Conservation (phyloP, 169 alveolate species). For the Plasmodium coatneyi region DNA sequence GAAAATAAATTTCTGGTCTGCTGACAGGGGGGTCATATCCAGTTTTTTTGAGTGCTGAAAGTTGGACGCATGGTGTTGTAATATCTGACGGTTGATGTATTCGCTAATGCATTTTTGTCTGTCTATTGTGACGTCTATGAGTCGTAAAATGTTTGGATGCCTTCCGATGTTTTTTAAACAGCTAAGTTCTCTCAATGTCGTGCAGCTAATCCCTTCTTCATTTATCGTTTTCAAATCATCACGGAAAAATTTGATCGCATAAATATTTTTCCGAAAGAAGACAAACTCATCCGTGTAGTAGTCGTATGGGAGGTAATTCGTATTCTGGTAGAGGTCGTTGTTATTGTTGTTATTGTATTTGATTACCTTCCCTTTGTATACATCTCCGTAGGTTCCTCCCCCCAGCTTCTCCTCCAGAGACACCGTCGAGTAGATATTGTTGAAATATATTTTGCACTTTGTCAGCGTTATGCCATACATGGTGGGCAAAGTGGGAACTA, state of each 20-base stretch:
- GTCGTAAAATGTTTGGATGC: conserved; percentile 83
- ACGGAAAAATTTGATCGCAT: conserved; percentile 88
- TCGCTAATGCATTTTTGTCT: conserved; percentile 73
- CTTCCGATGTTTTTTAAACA: conserved; percentile 84
- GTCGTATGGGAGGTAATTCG: conserved; percentile 51
- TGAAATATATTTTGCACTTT: conserved; percentile 58
- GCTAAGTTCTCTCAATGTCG: conserved; percentile 90
- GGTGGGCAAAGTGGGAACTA: background rate
- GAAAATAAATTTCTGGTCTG: conserved; percentile 84
- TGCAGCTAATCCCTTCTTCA: conserved; percentile 91
- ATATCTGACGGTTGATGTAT: conserved; percentile 58
- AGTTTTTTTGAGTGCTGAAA: conserved; percentile 43
- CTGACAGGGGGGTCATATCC: conserved; percentile 54
- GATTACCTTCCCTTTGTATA: conserved; percentile 83
- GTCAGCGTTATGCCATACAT: conserved; percentile 71
- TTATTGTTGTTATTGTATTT: conserved; percentile 35
- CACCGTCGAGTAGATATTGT: conserved; percentile 55
- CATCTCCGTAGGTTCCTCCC: conserved; percentile 94
- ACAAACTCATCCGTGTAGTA: conserved; percentile 68
- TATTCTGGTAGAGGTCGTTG: conserved; percentile 41
- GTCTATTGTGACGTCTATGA: conserved; percentile 84
- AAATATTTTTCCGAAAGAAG: conserved; percentile 66
- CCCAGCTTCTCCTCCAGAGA: conserved; percentile 87
- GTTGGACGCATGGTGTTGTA: conserved; percentile 65
- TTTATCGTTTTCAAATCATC: conserved; percentile 89